Percentiles rank a stretch among this genome's conserved stretches.
Conservation (phyloP, 257 asterid genomes). For the Solanum sejunctum region DNA sequence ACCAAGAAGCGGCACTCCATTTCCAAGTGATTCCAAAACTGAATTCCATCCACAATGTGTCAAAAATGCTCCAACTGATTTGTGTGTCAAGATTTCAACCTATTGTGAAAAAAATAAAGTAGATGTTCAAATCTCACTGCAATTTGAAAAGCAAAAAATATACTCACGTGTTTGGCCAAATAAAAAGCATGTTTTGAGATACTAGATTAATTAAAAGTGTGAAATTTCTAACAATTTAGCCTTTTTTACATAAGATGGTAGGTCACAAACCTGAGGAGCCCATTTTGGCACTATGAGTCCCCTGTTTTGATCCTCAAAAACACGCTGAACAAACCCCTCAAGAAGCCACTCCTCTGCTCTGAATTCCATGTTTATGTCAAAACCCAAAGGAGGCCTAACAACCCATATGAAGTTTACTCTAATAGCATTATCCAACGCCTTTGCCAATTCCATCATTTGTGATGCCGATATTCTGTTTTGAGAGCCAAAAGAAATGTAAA, state of each 20-base stretch:
- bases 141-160: background rate
- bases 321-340: slow-evolving; percentile 26
- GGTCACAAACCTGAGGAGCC: slow-evolving; percentile 18
- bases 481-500: slow-evolving; percentile 33
- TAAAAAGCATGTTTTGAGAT: background rate
- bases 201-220: background rate
- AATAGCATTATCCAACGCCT: slow-evolving; percentile 13
- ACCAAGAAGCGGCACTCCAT: slow-evolving; percentile 38
- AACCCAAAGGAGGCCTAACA: slow-evolving; percentile 30
- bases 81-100: slow-evolving; percentile 33
- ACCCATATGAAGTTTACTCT: slow-evolving; percentile 21
- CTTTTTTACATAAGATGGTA: background rate
- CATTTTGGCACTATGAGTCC: slow-evolving; percentile 31
- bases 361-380: slow-evolving; percentile 24
- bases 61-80: slow-evolving; percentile 28
- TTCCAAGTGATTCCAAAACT: slow-evolving; percentile 31
- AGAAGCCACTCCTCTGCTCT: slow-evolving; percentile 46
- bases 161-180: background rate
- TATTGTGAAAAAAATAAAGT: background rate
- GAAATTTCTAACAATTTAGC: background rate
- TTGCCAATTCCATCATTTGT: slow-evolving; percentile 19
- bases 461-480: slow-evolving; percentile 17
- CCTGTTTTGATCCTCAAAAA: slow-evolving; percentile 6
- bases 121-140: background rate
- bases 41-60: slow-evolving; percentile 66